Conservation (phyloP, 202 grass and related monocot genomes). For the Cymbopogon flexuosus region DNA sequence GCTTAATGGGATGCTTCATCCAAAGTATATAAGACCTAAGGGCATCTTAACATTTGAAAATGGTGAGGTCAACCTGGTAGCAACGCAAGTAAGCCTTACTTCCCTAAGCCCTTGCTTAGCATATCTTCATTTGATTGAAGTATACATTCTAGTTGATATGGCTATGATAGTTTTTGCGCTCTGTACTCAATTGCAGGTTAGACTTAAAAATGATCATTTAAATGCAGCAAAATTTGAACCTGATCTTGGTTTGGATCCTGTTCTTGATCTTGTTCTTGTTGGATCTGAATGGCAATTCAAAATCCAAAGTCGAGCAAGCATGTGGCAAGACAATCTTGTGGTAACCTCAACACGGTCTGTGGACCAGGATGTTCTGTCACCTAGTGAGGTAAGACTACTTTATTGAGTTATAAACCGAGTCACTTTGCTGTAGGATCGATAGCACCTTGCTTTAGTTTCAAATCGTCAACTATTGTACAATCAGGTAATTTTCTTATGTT, state of each 20-base stretch:
- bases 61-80: slow-evolving; percentile 93
- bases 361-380: slow-evolving; percentile 92
- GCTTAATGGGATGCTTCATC: slow-evolving; percentile 84
- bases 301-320: slow-evolving; percentile 93
- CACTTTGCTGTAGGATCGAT: background rate
- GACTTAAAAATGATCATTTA: slow-evolving; percentile 94
- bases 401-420: background rate
- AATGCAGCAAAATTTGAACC: slow-evolving; percentile 97
- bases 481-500: background rate
- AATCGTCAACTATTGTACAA: background rate
- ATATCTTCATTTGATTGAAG: background rate
- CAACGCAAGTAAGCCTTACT: slow-evolving; percentile 71
- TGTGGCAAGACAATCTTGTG: slow-evolving; percentile 93
- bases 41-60: slow-evolving; percentile 95
- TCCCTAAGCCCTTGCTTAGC: slow-evolving; percentile 19
- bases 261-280: slow-evolving; percentile 83
- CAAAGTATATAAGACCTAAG: slow-evolving; percentile 87
- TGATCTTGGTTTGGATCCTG: slow-evolving; percentile 94
- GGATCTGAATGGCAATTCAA: slow-evolving; percentile 98
- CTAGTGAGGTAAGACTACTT: slow-evolving; percentile 59
- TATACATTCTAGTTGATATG: slow-evolving; percentile 14
- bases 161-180: slow-evolving; percentile 23
- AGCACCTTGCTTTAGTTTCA: slow-evolving; percentile 23
- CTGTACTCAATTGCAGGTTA: slow-evolving; percentile 57
- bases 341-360: slow-evolving; percentile 88